Percentiles rank a stretch among this genome's conserved stretches.
Conservation (phyloP, 345 rosid species). For the Hypericum androsaemum region DNA sequence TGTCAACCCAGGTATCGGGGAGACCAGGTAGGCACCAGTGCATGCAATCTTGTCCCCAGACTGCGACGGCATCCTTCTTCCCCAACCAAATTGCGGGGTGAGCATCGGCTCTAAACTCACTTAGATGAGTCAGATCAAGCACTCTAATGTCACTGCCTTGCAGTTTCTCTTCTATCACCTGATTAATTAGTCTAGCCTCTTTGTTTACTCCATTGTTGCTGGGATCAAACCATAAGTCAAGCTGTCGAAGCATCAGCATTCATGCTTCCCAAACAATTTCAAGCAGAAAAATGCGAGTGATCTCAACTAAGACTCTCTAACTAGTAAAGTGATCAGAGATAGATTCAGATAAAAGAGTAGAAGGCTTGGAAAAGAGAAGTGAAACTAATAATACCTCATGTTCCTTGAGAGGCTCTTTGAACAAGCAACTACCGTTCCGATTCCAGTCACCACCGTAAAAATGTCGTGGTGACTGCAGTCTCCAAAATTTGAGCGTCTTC, state of each 20-base stretch:
- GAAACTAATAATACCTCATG: conserved; percentile 41
- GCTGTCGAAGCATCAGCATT: conserved; percentile 52
- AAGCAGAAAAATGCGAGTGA: neutral
- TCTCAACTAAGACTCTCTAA: too few species aligned
- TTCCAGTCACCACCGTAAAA: conserved; percentile 93
- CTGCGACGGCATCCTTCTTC: conserved; percentile 74
- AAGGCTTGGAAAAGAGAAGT: neutral
- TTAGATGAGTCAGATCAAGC: conserved; percentile 65
- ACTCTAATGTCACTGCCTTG: conserved; percentile 39
- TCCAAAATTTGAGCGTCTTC: conserved; percentile 74
- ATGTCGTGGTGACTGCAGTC: conserved; percentile 90
- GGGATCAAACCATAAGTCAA: conserved; percentile 90
- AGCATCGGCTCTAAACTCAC: conserved; percentile 91
- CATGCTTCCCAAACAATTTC: neutral
- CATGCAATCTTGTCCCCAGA: conserved; percentile 98
- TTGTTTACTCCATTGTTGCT: conserved; percentile 74
- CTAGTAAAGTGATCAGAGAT: neutral
- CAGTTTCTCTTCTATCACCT: conserved; percentile 34
- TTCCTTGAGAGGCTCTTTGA: conserved; percentile 54
- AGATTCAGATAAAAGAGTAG: neutral
- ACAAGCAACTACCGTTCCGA: conserved; percentile 86
- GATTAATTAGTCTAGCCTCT: conserved; percentile 70
- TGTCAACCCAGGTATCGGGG: conserved; percentile 91
- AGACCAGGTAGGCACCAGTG: conserved; percentile 99
- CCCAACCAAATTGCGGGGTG: conserved; percentile 96